phyloP scores from a whole-genome alignment of 1,139 yeast genomes.

The Suhomyces coccinellae region DNA sequence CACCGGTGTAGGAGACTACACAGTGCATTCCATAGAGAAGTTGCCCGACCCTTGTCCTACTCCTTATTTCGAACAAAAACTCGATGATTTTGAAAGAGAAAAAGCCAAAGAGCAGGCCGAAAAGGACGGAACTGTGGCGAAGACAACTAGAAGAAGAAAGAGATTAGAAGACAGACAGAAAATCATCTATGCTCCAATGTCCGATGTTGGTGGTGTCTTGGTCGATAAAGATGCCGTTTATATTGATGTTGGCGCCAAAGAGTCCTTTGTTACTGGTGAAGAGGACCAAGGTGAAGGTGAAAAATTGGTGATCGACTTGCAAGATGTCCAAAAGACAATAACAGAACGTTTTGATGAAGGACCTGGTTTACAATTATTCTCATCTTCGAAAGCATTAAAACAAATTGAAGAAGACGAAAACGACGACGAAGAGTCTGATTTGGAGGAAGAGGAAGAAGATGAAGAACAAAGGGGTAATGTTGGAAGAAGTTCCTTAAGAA shows the following conservation, averaged over 20 bases:
- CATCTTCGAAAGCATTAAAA: conserved; percentile 54
- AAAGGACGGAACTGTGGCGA: conserved; percentile 55
- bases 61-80: conserved; percentile 82
- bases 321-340: conserved; percentile 63
- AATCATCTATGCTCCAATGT: conserved; percentile 97
- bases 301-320: conserved; percentile 77
- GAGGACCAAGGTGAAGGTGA: conserved; percentile 77
- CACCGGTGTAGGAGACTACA: conserved; percentile 93
- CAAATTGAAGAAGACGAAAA: conserved; percentile 41
- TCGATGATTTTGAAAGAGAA: conserved; percentile 78
- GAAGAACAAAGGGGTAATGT: conserved; percentile 33
- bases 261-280: conserved; percentile 58
- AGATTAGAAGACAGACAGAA: conserved; percentile 93
- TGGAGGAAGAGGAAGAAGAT: conserved; percentile 28
- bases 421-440: conserved; percentile 39
- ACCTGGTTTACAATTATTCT: conserved; percentile 73
- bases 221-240: conserved; percentile 97
- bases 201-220: conserved; percentile 96
- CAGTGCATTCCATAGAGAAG: conserved; percentile 75
- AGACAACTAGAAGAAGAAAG: conserved; percentile 70
- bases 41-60: conserved; percentile 99
- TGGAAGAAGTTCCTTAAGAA: conserved; percentile 63
- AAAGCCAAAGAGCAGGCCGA: conserved; percentile 62
- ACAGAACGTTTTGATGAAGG: conserved; percentile 62
- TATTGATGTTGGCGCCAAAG: conserved; percentile 76